Base-by-base conservation (phyloP, 2,329 filamentous ascomycete genomes). In the Fusarium kyushuense region DNA sequence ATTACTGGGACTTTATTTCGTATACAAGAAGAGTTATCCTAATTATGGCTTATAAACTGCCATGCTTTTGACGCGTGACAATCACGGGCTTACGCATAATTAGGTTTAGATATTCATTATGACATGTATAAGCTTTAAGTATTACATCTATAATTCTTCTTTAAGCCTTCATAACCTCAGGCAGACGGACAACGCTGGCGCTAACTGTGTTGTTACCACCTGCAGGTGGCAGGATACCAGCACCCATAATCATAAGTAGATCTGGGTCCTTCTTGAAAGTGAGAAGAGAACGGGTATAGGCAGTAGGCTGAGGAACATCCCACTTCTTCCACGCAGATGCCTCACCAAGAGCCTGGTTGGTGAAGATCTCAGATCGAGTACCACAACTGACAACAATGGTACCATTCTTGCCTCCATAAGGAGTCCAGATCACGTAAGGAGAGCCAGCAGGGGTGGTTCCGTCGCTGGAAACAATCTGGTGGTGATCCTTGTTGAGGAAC, bases 371-470 rank as follows among this genome's bases (percentile, higher is more conserved):
- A 21, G 71, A 65, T 61, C 75, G 72, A 40, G 77, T 77, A 13
- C 79, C 80, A 47, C 77, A 77, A 60, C 76, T 81, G 21, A 83
- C 78, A 36, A 84, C 65, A 51, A 84, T 79, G 13, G 81, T 84
- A 16, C 82, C 82, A 67, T 83, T 81, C 54, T 71, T 69, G n/a
- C 82, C 80, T 30, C 82, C 82, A 32, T 76, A 73, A 9, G 80
- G 73, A 16, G 76, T 79, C 82, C 82, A 84, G 5, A 80, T 75
- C 5, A 84, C 77, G 48, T 82, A 83, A 0, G 83, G 83, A 35
- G 77, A 80, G 19, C 77, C 76, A 46, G 77, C 79, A 16, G 80
- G 80, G 21, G 74, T 73, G 8, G 74, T 74, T 48, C 75, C 75
- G 29, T 75, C 76, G 53, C 70, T 72, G 48, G 77, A 74, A 6